These are phyloP conservation scores for Thuja plicata DNA, from an alignment of 83 land plant genomes.

Conservation along the genomic window DNA sequence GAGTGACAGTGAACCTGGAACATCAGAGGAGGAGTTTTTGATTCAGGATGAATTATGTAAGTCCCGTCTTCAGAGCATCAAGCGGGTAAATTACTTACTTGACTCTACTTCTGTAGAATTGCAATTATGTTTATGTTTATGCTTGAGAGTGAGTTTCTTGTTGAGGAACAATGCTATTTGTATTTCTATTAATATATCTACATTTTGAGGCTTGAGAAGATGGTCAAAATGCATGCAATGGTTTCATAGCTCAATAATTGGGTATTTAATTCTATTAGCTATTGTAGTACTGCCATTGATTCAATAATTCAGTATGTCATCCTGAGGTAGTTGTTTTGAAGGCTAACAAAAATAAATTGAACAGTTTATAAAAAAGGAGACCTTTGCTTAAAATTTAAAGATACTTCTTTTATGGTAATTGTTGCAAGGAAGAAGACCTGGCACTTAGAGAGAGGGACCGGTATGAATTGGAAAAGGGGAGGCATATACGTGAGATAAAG, in stretches of 20 bases:
- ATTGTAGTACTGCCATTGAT: background rate
- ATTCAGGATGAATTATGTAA: slow-evolving; percentile 87
- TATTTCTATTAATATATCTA: background rate
- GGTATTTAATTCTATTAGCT: background rate
- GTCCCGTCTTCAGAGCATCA: slow-evolving; percentile 82
- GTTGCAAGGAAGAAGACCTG: slow-evolving; percentile 83
- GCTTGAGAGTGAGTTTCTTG: background rate
- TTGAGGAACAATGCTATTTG: background rate
- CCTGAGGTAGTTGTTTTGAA: background rate
- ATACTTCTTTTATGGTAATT: background rate
- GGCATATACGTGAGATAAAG: slow-evolving; percentile 95
- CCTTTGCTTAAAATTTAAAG: background rate
- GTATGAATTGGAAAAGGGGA: slow-evolving; percentile 85
- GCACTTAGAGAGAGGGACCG: slow-evolving; percentile 79
- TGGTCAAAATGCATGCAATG: background rate
- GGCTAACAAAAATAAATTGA: background rate
- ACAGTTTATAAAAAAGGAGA: background rate
- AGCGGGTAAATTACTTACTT: slow-evolving; percentile 63
- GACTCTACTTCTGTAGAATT: background rate
- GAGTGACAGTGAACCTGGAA: slow-evolving; percentile 57
- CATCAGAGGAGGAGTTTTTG: slow-evolving; percentile 77
- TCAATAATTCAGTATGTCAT: background rate
- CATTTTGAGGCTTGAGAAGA: background rate
- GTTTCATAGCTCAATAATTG: background rate
- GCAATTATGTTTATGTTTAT: background rate